These are phyloP conservation scores for Panicum virgatum DNA, from an alignment of 202 grass and related monocot genomes.

Conservation along the genomic window DNA sequence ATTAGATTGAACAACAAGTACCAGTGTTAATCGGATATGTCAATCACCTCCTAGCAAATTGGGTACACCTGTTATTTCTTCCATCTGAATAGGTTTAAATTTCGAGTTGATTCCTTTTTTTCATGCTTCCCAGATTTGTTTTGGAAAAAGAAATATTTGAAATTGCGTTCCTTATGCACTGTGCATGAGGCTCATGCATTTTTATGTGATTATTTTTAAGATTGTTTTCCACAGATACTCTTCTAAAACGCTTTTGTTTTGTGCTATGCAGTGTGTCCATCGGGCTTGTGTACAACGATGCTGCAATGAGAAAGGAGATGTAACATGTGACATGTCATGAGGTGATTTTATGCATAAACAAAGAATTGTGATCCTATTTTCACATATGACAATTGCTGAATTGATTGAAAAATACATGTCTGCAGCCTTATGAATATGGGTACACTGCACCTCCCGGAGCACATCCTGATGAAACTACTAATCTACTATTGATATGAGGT, in stretches of 20 bases:
- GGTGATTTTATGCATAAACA: constrained; percentile 37
- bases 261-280: constrained; percentile 68
- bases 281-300: constrained; percentile 69
- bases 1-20: constrained; percentile 6
- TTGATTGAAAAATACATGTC: constrained; percentile 34
- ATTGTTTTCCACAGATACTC: neutral
- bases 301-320: constrained; percentile 89
- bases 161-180: constrained; percentile 17
- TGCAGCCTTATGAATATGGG: constrained; percentile 75
- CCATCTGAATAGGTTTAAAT: neutral
- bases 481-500: constrained; percentile 86
- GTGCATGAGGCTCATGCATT: neutral
- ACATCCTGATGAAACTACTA: constrained; percentile 79
- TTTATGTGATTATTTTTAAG: neutral
- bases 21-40: neutral
- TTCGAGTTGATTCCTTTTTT: neutral
- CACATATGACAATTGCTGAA: neutral
- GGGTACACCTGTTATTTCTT: neutral
- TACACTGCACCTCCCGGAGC: constrained; percentile 70
- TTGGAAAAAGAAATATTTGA: constrained; percentile 7
- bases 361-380: constrained; percentile 10
- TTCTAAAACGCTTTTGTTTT: constrained; percentile 34
- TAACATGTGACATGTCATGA: constrained; percentile 87
- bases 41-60: neutral
- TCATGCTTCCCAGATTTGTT: constrained; percentile 17